Conservation (phyloP, 139 green algal species). For the Zygnema circumcarinatum region DNA sequence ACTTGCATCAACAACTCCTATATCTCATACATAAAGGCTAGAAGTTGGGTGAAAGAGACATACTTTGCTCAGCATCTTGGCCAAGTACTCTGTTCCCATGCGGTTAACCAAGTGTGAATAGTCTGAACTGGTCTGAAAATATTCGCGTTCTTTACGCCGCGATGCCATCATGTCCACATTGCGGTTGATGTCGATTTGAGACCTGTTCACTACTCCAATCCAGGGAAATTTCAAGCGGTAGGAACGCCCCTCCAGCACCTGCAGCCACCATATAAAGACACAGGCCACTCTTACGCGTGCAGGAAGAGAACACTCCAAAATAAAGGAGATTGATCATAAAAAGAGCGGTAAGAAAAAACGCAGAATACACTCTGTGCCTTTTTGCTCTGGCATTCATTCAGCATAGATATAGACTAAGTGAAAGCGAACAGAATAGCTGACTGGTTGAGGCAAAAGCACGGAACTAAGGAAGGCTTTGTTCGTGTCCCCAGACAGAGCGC, state of each 20-base stretch:
- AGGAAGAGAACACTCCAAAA: not conserved
- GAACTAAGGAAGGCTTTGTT: no score
- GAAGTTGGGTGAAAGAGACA: not conserved
- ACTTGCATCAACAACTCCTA: no score
- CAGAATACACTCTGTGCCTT: no score
- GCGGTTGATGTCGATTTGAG: conserved; percentile 66
- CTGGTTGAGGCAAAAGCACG: no score
- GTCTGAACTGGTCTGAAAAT: conserved; percentile 52
- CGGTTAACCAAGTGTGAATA: conserved; percentile 41
- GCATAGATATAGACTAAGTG: no score
- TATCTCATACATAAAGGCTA: no score
- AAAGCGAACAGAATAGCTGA: no score
- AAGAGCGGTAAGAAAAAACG: no score
- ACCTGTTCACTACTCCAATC: conserved; percentile 69
- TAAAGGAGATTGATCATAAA: no score
- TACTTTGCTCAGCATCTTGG: conserved; percentile 58
- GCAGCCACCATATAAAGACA: not conserved
- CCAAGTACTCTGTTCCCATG: conserved; percentile 55
- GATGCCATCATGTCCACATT: conserved; percentile 55
- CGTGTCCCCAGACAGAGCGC: no score
- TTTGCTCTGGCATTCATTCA: no score
- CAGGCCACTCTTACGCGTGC: not conserved
- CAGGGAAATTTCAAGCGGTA: conserved; percentile 53
- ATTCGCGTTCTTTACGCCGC: conserved; percentile 54
- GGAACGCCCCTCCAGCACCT: conserved; percentile 58